A percentile compares a stretch with the other conserved stretches of the same genome.
These are phyloP conservation scores for Cytospora piceae DNA, from an alignment of 2,329 filamentous ascomycete species.

Conservation along the genomic window DNA sequence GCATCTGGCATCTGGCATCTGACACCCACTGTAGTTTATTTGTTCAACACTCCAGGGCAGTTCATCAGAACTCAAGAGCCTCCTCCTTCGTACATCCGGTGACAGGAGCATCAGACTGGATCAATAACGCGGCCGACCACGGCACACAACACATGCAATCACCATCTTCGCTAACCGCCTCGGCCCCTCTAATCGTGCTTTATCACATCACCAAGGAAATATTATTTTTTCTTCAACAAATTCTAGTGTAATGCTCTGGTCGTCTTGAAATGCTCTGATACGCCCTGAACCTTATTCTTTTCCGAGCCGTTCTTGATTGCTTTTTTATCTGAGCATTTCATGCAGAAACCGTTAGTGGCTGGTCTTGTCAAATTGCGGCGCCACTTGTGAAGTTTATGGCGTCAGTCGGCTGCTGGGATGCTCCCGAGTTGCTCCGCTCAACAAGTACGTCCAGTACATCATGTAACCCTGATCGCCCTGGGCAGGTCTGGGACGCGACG, in stretches of 20 bases:
- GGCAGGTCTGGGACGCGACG: conserved; percentile 11
- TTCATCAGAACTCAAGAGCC: conserved; percentile 9
- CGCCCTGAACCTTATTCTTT: conserved; percentile 16
- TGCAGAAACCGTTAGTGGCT: conserved; percentile 33
- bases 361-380: conserved; percentile 32
- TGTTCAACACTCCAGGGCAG: background rate
- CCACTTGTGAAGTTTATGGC: conserved; percentile 31
- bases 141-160: background rate
- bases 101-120: conserved; percentile 1
- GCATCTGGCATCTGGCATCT: background rate
- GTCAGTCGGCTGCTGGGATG: conserved; percentile 28
- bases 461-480: background rate
- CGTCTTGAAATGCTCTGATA: conserved; percentile 11
- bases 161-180: background rate
- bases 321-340: conserved; percentile 29
- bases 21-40: no score
- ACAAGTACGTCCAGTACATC: conserved; percentile 5
- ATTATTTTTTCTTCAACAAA: background rate
- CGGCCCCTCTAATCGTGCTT: background rate
- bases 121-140: background rate
- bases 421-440: conserved; percentile 16
- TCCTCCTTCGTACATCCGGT: conserved; percentile 11
- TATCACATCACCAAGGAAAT: conserved; percentile 22
- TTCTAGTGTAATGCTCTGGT: conserved; percentile 12
- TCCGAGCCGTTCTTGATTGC: conserved; percentile 25